Evolutionary conservation across 2,329 filamentous ascomycete genomes (phyloP), one percentile per base, ranked within the genome.

Genomic region (Epichloe sp.): DNA sequence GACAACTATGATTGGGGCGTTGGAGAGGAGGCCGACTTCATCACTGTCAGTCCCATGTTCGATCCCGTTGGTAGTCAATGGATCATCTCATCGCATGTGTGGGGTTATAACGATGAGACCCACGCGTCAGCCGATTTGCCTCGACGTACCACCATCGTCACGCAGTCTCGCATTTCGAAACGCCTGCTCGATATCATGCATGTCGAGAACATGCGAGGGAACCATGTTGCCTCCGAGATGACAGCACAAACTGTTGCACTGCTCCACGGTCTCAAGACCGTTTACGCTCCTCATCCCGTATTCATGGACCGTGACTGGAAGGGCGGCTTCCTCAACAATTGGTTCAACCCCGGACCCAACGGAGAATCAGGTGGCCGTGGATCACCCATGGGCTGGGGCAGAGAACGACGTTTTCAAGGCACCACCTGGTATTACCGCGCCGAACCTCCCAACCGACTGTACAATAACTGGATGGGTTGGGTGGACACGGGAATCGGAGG

Each of bases 191-290:
- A 87, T 57, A 76, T 82, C 55, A 90, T 90, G 85, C 85, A 91
- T 61, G 75, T 80, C 36, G 87, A 90, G 64, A 86, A 86, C 49
- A 72, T 84, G 55, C 75, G 78, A 14, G 83, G 85, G 55, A 84
- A 85, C 59, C 85, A 88, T 61, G 81, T 90, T 59, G 85, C 83
- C 52, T 86, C 85, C 0, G 86, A 91, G 63, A 89, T 91, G 85
- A 85, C 82, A 54, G 80, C 85, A 0, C 82, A 85, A 51, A 84
- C 84, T 0, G 78, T 84, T 26, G 80, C 85, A 0, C 73, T 91
- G 17, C 78, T 88, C 55, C 85, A 93, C 62, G 86, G 87, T 5
- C 72, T 90, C 47, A 91, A 91, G 68, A 81, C 84, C 4, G 83
- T 88, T 4, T 87, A 83, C 60, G 85, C 81, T 11, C 86, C 86